Evolutionary conservation across 106 monocot genomes (phyloP).

Genomic region (Apostasia ramifera): DNA sequence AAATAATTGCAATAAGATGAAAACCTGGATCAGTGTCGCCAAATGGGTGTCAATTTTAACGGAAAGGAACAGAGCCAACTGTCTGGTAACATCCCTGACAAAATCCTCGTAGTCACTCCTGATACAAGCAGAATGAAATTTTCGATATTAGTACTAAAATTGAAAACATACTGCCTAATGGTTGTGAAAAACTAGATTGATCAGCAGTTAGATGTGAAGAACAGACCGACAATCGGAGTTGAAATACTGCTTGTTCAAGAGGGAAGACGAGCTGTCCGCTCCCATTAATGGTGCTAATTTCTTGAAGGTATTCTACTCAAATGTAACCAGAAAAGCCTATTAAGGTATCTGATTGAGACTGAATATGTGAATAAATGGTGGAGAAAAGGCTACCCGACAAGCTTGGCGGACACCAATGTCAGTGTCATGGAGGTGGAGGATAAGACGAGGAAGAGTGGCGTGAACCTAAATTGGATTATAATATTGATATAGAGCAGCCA

Average conservation of each 20-base stretch:
- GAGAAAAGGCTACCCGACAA: slow-evolving; percentile 58
- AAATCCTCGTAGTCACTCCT: slow-evolving; percentile 95
- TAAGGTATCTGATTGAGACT: slow-evolving; percentile 1
- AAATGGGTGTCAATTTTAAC: slow-evolving; percentile 64
- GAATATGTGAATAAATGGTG: background rate
- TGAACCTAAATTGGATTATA: slow-evolving; percentile 42
- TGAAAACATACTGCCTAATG: background rate
- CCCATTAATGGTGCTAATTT: slow-evolving; percentile 62
- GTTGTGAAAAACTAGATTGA: background rate
- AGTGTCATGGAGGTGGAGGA: slow-evolving; percentile 93
- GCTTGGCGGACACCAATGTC: slow-evolving; percentile 74
- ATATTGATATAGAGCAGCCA: background rate
- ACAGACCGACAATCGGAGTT: slow-evolving; percentile 74
- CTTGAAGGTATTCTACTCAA: slow-evolving; percentile 56
- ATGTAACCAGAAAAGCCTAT: background rate
- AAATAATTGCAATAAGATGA: background rate
- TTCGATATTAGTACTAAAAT: background rate
- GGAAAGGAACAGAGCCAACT: slow-evolving; percentile 48
- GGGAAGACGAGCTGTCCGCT: slow-evolving; percentile 45
- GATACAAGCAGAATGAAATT: background rate
- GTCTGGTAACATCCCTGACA: slow-evolving; percentile 68
- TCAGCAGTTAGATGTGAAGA: background rate
- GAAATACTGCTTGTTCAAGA: slow-evolving; percentile 55
- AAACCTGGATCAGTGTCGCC: slow-evolving; percentile 74
- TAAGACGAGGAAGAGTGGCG: slow-evolving; percentile 69